These are phyloP conservation scores for Pneumocystis wakefieldiae DNA, from an alignment of 1,139 yeast genomes.

Conservation along the genomic window DNA sequence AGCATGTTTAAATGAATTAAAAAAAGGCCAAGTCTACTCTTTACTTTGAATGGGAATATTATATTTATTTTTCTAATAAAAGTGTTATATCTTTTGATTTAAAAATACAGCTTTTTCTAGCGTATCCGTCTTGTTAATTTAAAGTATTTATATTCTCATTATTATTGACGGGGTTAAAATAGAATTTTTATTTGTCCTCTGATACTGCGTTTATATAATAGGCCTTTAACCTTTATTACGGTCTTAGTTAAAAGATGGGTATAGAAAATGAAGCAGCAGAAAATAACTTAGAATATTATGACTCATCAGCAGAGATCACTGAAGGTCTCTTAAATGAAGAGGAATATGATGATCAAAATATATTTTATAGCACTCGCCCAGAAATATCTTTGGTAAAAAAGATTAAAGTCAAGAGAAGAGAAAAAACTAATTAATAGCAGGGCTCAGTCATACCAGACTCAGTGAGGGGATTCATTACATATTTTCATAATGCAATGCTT, in stretches of 20 bases:
- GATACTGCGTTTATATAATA: too few relatives aligned
- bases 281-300: not conserved
- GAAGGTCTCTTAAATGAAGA: not conserved
- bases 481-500: constrained; percentile 29
- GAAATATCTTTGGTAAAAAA: not conserved
- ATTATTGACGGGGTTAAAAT: too few relatives aligned
- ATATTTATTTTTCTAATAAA: too few relatives aligned
- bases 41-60: too few relatives aligned
- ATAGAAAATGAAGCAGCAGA: not conserved
- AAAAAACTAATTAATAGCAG: not conserved
- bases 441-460: constrained; percentile 28
- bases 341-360: not conserved
- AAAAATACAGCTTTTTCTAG: too few relatives aligned
- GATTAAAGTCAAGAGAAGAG: not conserved
- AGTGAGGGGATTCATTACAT: constrained; percentile 30
- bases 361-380: not conserved
- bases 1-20: too few relatives aligned
- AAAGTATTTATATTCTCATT: too few relatives aligned
- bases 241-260: not conserved
- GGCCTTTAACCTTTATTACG: too few relatives aligned
- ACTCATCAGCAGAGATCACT: not conserved
- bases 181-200: too few relatives aligned
- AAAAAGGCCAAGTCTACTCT: too few relatives aligned
- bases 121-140: too few relatives aligned
- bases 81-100: too few relatives aligned